Evolutionary conservation across 2,329 filamentous ascomycete species (phyloP), one percentile per base, ranked within the genome.

Genomic region (Magnaporthiopsis rhizophila): DNA sequence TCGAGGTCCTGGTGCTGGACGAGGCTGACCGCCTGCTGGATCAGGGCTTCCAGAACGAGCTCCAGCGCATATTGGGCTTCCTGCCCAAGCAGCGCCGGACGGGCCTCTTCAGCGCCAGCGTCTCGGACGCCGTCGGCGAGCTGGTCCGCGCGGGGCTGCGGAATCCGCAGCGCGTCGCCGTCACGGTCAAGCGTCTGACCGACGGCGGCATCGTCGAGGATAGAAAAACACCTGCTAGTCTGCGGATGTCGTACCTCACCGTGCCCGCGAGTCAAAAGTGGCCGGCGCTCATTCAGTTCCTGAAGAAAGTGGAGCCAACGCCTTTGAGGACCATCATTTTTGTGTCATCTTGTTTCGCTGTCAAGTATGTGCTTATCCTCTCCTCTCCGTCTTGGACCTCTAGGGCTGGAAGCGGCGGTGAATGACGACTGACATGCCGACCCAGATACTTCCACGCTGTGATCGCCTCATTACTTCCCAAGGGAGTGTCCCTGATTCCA

Each of bases 91-190:
- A 99, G 74, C 83, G 95, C 62, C 85, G 95, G 61, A 99, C 95
- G 0, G 95, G 95, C 0, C 79, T 99, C 0, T 99, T 98, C 77
- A 97, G 92, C 72, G 95, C 95, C 15, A 96, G 90, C 71, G 90
- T 99, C n/a, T 95, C 90, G 70, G 95, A 98, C 73, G 95, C 95
- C 1, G 91, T 99, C 0, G 89, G 93, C 67, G 91, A 97, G 73
- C 89, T 99, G 64, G 92, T 99, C 63, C 86, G 93, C 50, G 92
- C 97, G 9, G 95, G 95, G 26, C 79, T 98, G 68, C 85, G 95
- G 53, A 98, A 99, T 75, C 95, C 95, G 0, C 93, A 97, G 71
- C 96, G 96, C 72, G 92, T 99, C 66, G 89, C 91, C 13, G 95
- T 98, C 62, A 95, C 94, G 71, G 95, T 99, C 63, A 95, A 93